Conservation (phyloP, 805 yeast genomes). For the Candida nonsorbophila region DNA sequence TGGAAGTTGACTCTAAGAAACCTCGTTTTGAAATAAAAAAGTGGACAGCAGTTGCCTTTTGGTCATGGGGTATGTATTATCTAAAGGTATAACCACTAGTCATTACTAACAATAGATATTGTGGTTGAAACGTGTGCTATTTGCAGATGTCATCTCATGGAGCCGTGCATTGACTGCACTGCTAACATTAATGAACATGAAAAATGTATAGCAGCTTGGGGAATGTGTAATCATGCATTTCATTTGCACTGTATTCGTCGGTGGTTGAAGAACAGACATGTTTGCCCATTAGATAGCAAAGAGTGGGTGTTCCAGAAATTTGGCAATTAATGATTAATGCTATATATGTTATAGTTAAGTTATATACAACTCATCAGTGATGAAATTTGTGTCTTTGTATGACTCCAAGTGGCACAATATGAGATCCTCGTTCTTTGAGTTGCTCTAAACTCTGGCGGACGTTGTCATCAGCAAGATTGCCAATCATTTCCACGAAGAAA, state of each 20-base stretch:
- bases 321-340: constrained; percentile 45
- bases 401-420: constrained; percentile 56
- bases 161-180: constrained; percentile 95
- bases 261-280: constrained; percentile 93
- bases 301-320: constrained; percentile 76
- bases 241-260: constrained; percentile 94
- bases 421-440: constrained; percentile 40
- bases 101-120: constrained; percentile 43
- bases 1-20: constrained; percentile 27
- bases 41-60: constrained; percentile 99
- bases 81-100: neutral
- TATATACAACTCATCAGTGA: neutral
- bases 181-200: constrained; percentile 66
- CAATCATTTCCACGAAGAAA: constrained; percentile 70
- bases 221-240: constrained; percentile 96
- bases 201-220: constrained; percentile 96
- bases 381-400: constrained; percentile 34
- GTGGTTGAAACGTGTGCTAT: constrained; percentile 96
- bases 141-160: constrained; percentile 97
- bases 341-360: neutral
- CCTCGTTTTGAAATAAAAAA: constrained; percentile 89
- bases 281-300: constrained; percentile 92
- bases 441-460: constrained; percentile 34
- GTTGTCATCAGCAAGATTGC: constrained; percentile 23
- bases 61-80: constrained; percentile 84